Base-by-base conservation (phyloP, 75 land plant species). In the Picea sitchensis region DNA sequence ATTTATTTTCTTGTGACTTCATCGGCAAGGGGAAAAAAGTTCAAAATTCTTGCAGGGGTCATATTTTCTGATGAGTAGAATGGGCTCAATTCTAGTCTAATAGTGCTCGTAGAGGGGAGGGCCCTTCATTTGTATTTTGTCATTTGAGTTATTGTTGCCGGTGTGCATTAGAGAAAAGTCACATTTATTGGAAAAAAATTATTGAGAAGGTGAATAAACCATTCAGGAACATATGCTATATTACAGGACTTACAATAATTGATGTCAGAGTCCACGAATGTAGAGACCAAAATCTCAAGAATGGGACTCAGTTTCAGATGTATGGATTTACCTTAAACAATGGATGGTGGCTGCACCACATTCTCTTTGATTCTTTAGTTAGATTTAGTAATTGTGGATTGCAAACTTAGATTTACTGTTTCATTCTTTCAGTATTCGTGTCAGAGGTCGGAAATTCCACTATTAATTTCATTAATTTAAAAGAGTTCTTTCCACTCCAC, bases 81-180 rank as follows among this genome's bases (percentile, higher is more conserved):
- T 71, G 74, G 36, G 74, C n/a, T 41, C 54, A 71, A n/a, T 71
- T 71, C 73, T 71, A 41, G 74, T 71, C 26, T n/a, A n/a, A 71
- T 71, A 3, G 56, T 71, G 20, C 54, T 44, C 36, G 74, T 47
- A 44, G 23, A 51, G 74, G 41, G 44, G 26, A 41, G 51, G 54
- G 74, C 51, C 74, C 54, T 44, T 71, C 56, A 71, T 44, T 71
- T 71, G 56, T 71, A 71, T 44, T 71, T n/a, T 47, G 21, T 71
- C 26, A 41, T 71, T 51, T 20, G 44, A n/a, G 74, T 21, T 41
- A 15, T 69, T 38, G 18, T 51, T 8, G 56, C 56, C 56, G 9
- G 56, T 51, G 11, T 51, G 56, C 15, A 32, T 18, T 34, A 69
- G 47, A 38, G 21, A 4, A 51, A 69, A 41, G 73, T 17, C 74